Conservation (phyloP, 129 eudicot species). For the Saussurea involucrata region DNA sequence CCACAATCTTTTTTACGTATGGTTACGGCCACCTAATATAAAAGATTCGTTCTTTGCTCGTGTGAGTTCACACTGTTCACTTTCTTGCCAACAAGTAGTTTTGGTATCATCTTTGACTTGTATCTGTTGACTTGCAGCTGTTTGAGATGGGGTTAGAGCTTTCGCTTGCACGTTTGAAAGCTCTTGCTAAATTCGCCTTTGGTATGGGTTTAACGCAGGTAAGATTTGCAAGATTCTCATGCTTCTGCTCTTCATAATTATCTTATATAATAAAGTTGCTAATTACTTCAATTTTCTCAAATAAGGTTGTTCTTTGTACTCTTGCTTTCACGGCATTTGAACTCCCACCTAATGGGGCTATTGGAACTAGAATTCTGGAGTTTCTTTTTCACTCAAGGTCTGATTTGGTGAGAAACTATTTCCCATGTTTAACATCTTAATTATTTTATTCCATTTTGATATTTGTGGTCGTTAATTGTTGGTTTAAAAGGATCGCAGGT, state of each 20-base stretch:
- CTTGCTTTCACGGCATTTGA: slow-evolving; percentile 99
- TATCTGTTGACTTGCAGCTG: slow-evolving; percentile 52
- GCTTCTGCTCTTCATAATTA: not conserved
- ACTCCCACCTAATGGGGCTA: slow-evolving; percentile 96
- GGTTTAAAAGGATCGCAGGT: slow-evolving; percentile 51
- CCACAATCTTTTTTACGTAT: not conserved
- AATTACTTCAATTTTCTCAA: not conserved
- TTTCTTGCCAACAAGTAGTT: not conserved
- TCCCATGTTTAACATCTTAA: not conserved
- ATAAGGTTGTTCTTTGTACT: slow-evolving; percentile 61
- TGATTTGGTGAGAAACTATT: slow-evolving; percentile 66
- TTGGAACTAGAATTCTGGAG: slow-evolving; percentile 81
- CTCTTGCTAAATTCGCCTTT: slow-evolving; percentile 96
- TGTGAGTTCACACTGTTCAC: too few species aligned
- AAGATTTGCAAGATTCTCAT: not conserved
- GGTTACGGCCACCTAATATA: not conserved
- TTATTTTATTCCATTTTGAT: not conserved
- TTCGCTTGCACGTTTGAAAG: slow-evolving; percentile 86
- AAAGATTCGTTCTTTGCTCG: not conserved
- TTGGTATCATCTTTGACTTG: slow-evolving; percentile 6
- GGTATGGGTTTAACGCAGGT: slow-evolving; percentile 98
- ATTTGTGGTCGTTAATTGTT: slow-evolving; percentile 11
- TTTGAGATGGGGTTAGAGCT: slow-evolving; percentile 99
- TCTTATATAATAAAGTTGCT: not conserved
- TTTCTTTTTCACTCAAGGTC: slow-evolving; percentile 88